phyloP scores from a whole-genome alignment of 106 monocot genomes.

The Alisma plantagoaquatica region DNA sequence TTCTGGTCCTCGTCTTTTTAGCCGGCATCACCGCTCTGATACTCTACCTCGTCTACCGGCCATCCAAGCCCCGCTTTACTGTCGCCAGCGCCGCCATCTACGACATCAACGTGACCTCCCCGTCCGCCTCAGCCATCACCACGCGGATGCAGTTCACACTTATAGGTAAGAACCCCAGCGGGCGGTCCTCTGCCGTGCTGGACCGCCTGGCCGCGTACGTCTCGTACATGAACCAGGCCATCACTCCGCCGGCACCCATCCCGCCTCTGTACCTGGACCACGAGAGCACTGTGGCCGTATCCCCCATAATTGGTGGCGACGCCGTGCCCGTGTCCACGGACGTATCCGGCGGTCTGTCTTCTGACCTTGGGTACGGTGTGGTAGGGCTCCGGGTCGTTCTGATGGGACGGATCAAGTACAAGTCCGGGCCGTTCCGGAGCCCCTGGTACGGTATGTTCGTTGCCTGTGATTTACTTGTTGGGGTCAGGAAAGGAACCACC shows the following conservation, averaged over 20 bases:
- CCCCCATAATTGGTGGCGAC: constrained; percentile 44
- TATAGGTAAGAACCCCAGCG: constrained; percentile 53
- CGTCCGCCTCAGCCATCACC: constrained; percentile 29
- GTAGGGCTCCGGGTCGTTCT: constrained; percentile 47
- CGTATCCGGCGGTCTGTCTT: constrained; percentile 26
- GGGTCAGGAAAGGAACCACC: constrained; percentile 22
- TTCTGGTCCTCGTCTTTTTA: constrained; percentile 27
- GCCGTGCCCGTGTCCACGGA: constrained; percentile 42
- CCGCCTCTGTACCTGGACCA: constrained; percentile 38
- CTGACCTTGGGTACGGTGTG: constrained; percentile 43
- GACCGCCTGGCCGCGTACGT: constrained; percentile 44
- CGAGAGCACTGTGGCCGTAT: constrained; percentile 35
- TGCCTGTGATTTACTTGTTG: constrained; percentile 43
- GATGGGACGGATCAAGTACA: constrained; percentile 53
- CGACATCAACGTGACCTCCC: constrained; percentile 31
- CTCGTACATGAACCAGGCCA: constrained; percentile 42
- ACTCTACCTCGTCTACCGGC: constrained; percentile 31
- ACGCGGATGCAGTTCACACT: constrained; percentile 64
- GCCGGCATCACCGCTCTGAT: constrained; percentile 23
- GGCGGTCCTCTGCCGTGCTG: constrained; percentile 31
- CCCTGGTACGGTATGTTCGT: constrained; percentile 52
- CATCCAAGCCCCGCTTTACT: constrained; percentile 36
- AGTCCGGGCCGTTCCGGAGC: constrained; percentile 46
- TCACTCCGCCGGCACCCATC: constrained; percentile 44
- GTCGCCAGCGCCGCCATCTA: constrained; percentile 51